phyloP scores from a whole-genome alignment of 805 yeast species.

The Hanseniaspora taiwanica region DNA sequence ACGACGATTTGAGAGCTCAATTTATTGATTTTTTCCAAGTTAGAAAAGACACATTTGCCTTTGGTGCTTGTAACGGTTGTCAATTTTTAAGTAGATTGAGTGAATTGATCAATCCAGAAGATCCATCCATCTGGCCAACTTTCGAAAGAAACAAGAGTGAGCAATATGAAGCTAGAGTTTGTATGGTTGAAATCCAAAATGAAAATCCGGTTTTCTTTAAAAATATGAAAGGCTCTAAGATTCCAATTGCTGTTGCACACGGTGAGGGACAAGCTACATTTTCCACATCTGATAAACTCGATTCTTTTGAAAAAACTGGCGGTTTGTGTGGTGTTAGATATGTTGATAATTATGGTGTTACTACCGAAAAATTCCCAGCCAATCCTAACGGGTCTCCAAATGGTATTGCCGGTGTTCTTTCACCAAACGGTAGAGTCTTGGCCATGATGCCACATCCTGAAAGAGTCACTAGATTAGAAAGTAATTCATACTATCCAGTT shows the following conservation, averaged over 20 bases:
- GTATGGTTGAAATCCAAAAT: conserved; percentile 69
- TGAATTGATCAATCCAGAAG: conserved; percentile 69
- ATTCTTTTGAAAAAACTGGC: conserved; percentile 34
- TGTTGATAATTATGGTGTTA: conserved; percentile 82
- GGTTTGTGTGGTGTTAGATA: conserved; percentile 60
- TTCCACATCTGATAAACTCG: conserved; percentile 30
- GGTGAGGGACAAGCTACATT: conserved; percentile 94
- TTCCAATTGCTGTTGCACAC: conserved; percentile 97
- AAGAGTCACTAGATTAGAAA: conserved; percentile 75
- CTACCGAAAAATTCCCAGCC: conserved; percentile 74
- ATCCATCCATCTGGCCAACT: conserved; percentile 84
- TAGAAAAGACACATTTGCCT: conserved; percentile 85
- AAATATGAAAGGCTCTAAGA: conserved; percentile 83
- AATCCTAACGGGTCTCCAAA: conserved; percentile 94
- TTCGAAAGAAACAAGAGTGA: conserved; percentile 85
- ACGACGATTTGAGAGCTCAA: conserved; percentile 61
- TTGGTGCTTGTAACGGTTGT: conserved; percentile 98
- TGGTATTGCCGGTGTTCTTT: conserved; percentile 85
- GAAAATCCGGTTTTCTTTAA: conserved; percentile 60
- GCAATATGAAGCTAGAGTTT: conserved; percentile 92
- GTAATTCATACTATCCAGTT: conserved; percentile 84
- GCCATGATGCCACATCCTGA: conserved; percentile 99
- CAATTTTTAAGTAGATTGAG: conserved; percentile 85
- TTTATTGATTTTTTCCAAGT: conserved; percentile 72
- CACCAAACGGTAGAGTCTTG: conserved; percentile 86